These are phyloP conservation scores for Lolium rigidum DNA, from an alignment of 176 grass and related monocot species.

Conservation along the genomic window DNA sequence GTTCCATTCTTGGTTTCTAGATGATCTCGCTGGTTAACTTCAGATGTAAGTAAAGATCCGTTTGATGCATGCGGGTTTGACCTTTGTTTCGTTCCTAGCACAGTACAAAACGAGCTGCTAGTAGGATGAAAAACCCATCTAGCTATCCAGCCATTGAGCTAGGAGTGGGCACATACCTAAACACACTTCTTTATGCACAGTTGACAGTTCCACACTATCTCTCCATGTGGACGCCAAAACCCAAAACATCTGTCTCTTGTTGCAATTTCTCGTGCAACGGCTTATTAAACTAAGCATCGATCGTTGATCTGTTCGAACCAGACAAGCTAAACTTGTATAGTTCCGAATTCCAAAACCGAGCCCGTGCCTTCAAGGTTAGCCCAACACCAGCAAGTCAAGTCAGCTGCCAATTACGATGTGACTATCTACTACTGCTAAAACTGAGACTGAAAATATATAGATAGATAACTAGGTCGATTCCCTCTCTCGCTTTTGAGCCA, in stretches of 20 bases:
- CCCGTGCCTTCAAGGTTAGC: no score
- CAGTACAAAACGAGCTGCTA: background rate
- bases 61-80: constrained; percentile 18
- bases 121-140: background rate
- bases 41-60: background rate
- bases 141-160: background rate
- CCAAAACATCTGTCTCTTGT: background rate
- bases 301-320: no score
- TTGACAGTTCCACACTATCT: background rate
- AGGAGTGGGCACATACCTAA: background rate
- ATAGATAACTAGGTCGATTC: no score
- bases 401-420: no score
- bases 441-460: no score
- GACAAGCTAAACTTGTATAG: no score
- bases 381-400: no score
- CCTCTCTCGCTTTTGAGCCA: no score
- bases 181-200: background rate
- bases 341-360: no score
- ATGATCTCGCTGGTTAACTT: background rate
- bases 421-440: no score
- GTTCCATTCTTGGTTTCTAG: no score
- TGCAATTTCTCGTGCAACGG: background rate
- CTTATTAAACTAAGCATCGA: no score
- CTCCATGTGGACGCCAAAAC: background rate
- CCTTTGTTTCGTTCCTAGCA: constrained; percentile 8